Base-by-base conservation (phyloP, 805 yeast species). In the Torulaspora franciscae region DNA sequence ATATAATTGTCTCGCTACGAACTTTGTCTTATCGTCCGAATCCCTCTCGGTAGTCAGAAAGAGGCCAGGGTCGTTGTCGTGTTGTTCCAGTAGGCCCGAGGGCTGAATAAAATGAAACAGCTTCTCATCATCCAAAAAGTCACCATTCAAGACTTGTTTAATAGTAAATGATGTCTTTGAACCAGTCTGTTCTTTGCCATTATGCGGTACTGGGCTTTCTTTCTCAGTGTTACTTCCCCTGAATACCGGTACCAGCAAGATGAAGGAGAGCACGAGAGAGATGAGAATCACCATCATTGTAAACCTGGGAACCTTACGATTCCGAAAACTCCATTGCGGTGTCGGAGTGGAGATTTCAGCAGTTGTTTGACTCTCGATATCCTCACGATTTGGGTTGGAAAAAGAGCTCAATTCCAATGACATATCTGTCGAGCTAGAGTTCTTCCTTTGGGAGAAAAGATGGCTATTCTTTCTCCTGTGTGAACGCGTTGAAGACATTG, bases 11-110 rank as follows among this genome's bases (percentile, higher is more conserved):
- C 58, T 64, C 1, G 68, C 65, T 0, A 59, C 49, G 34, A 55
- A 64, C 6, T 37, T 40, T 1, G 49, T 44, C 5, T 38, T 40
- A 15, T 51, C 51, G 13, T 52, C 47, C 2, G 42, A 35, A 6
- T 48, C 43, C 14, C 51, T 43, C 6, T 49, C 55, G 1, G 53
- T 43, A 2, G 58, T 54, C 15, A 59, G 40, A 42, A 73, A 73
- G 14, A 68, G 56, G 1, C 81, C 82, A 27, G 75, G 72, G 47
- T 77, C 82, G 4, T 53, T 53, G 6, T 57, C 59, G 19, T 62
- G 62, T 3, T 47, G 41, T n/a, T 47, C 25, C 2, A 52, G 32
- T 1, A 41, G 42, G 7, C 48, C 42, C 3, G 65, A 59, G 4
- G 62, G 65, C 9, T 46, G 52, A 3, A 61, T 59, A 49, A 59